phyloP scores from a whole-genome alignment of 169 alveolate genomes.

The Haemoproteus tartakovskyi region DNA sequence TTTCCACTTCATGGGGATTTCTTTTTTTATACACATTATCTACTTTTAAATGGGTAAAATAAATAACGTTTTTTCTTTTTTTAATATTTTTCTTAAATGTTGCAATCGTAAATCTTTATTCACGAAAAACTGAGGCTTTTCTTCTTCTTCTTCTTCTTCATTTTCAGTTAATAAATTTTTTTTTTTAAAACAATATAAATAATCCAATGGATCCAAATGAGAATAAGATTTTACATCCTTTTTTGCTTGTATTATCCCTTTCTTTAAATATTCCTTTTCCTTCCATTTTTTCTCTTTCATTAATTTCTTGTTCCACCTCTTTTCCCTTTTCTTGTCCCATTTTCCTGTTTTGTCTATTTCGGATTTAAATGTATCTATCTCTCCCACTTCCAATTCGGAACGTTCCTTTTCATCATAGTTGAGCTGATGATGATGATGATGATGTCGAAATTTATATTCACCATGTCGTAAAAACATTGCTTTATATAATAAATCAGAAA shows the following conservation, averaged over 20 bases:
- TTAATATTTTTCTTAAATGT: conserved; percentile 1
- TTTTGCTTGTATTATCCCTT: too few species aligned
- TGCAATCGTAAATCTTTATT: conserved; percentile 9
- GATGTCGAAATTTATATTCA: conserved; percentile 1
- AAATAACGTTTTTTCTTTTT: conserved; percentile 16
- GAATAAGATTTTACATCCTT: not conserved
- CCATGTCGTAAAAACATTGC: conserved; percentile 9
- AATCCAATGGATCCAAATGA: not conserved
- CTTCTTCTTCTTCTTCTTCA: not conserved
- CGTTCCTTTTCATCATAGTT: not conserved
- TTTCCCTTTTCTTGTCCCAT: not conserved
- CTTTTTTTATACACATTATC: conserved; percentile 22
- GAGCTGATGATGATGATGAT: not conserved
- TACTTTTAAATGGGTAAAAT: conserved; percentile 19
- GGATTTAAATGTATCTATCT: not conserved
- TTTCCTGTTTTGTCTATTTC: too few species aligned
- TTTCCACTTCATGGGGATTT: conserved; percentile 56
- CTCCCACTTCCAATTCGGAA: not conserved
- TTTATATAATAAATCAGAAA: conserved; percentile 9
- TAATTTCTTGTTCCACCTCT: too few species aligned
- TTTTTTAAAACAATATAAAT: not conserved
- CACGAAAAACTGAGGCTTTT: not conserved
- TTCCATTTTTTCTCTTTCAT: too few species aligned
- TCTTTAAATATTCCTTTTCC: too few species aligned
- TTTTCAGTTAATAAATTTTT: not conserved